Evolutionary conservation across 2,329 filamentous ascomycete genomes (phyloP).

Genomic region (Rachicladosporium sp.): DNA sequence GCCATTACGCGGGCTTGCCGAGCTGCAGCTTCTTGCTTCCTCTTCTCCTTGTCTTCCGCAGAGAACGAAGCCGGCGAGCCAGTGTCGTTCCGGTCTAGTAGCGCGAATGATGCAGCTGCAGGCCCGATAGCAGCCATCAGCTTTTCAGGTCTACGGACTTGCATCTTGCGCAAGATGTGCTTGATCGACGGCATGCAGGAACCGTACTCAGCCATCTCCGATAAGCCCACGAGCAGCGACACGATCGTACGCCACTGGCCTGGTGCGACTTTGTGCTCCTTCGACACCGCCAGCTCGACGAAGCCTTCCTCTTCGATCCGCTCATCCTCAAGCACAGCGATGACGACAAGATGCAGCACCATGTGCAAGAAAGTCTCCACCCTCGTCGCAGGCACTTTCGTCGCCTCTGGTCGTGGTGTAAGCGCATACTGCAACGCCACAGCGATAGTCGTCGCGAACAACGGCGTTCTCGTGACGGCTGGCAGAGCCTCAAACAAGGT

Average conservation of each 20-base stretch:
- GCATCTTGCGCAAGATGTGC: conserved; percentile 72
- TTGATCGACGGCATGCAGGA: conserved; percentile 73
- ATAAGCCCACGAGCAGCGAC: conserved; percentile 38
- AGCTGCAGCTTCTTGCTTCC: conserved; percentile 82
- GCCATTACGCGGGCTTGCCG: conserved; percentile 93
- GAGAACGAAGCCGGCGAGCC: conserved; percentile 61
- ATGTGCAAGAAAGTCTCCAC: conserved; percentile 88
- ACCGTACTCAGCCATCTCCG: conserved; percentile 61
- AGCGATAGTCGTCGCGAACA: conserved; percentile 85
- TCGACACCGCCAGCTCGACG: conserved; percentile 13
- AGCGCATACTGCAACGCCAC: conserved; percentile 76
- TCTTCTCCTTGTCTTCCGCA: conserved; percentile 58
- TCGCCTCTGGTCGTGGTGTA: conserved; percentile 54
- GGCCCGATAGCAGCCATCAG: conserved; percentile 56
- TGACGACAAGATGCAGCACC: conserved; percentile 72
- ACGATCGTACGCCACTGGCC: conserved; percentile 20
- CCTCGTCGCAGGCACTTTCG: conserved; percentile 65
- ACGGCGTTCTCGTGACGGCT: conserved; percentile 67
- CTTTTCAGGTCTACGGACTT: conserved; percentile 62
- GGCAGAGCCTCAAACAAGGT: conserved; percentile 67
- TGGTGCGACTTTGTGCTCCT: conserved; percentile 1
- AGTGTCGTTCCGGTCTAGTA: conserved; percentile 68
- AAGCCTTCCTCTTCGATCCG: conserved; percentile 11
- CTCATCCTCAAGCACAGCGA: conserved; percentile 60
- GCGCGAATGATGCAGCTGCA: conserved; percentile 35